These are phyloP conservation scores for Pelargonium fulgidum DNA, from an alignment of 441 rosid genomes.

Conservation along the genomic window DNA sequence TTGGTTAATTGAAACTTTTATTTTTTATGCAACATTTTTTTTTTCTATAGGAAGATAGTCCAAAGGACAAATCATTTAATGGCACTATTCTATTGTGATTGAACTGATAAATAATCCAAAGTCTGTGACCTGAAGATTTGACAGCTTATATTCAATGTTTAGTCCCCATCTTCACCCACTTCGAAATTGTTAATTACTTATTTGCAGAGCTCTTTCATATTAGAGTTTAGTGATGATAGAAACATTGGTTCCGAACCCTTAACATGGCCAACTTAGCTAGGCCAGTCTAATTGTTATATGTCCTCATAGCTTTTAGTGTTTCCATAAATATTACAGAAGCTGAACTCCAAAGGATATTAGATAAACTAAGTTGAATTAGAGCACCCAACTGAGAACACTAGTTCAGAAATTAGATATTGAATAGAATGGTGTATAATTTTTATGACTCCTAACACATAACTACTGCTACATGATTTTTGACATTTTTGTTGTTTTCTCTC, in stretches of 20 bases:
- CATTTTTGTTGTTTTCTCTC: conserved; percentile 11
- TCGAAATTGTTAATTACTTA: background rate
- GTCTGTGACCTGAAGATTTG: too few species aligned
- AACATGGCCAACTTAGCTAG: background rate
- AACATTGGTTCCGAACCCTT: too few species aligned
- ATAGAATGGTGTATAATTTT: too few species aligned
- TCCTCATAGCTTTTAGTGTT: background rate
- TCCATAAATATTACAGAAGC: background rate
- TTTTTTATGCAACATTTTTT: background rate
- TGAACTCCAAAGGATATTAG: background rate
- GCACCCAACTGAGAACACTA: background rate
- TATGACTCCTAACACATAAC: too few species aligned
- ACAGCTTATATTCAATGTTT: too few species aligned
- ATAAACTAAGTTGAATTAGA: background rate
- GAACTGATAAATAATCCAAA: too few species aligned
- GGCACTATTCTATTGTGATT: background rate
- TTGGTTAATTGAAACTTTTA: background rate
- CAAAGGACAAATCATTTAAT: background rate
- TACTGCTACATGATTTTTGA: background rate
- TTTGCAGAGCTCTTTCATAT: background rate
- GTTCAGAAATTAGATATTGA: background rate
- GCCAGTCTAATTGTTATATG: too few species aligned
- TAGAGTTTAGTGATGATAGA: background rate
- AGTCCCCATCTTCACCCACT: background rate
- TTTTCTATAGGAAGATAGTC: background rate